phyloP scores from a whole-genome alignment of 208 protist genomes.

The Trypanosomatidae sp. region DNA sequence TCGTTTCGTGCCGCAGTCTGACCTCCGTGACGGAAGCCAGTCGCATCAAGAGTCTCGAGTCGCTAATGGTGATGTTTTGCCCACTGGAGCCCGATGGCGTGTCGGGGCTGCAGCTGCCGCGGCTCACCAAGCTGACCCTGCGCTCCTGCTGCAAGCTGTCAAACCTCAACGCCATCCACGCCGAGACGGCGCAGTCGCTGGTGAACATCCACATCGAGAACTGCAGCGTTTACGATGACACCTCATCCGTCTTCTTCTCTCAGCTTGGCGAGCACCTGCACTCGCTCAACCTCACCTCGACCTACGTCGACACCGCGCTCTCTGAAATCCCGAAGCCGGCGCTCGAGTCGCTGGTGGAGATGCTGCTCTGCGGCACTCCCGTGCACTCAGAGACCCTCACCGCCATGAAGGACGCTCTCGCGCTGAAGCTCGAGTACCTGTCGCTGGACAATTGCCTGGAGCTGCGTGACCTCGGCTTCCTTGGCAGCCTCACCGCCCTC shows the following conservation, averaged over 20 bases:
- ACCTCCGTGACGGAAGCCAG: conserved; percentile 58
- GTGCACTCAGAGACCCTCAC: conserved; percentile 58
- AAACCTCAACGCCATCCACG: conserved; percentile 63
- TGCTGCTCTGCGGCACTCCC: conserved; percentile 54
- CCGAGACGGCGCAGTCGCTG: conserved; percentile 53
- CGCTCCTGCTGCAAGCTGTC: conserved; percentile 70
- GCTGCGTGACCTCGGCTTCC: conserved; percentile 41
- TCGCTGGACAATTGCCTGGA: conserved; percentile 61
- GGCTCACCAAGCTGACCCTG: conserved; percentile 54
- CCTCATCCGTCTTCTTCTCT: conserved; percentile 53
- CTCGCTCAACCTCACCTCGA: conserved; percentile 55
- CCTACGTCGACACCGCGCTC: conserved; percentile 55
- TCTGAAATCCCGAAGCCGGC: conserved; percentile 36
- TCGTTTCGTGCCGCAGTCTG: conserved; percentile 72
- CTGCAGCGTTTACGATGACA: conserved; percentile 81
- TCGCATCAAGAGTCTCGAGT: conserved; percentile 47
- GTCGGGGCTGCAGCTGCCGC: conserved; percentile 52
- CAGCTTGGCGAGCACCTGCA: conserved; percentile 45
- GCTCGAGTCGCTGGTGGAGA: conserved; percentile 30
- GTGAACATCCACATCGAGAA: conserved; percentile 69
- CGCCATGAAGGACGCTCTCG: conserved; percentile 42
- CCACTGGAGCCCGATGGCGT: conserved; percentile 66
- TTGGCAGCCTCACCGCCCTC: conserved; percentile 48
- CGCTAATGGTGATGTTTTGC: conserved; percentile 68
- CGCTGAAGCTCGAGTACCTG: conserved; percentile 57